A percentile compares a stretch with the other conserved stretches of the same genome.
These are phyloP conservation scores for Dipteronia dyeriana DNA, from an alignment of 345 rosid genomes.

Conservation along the genomic window DNA sequence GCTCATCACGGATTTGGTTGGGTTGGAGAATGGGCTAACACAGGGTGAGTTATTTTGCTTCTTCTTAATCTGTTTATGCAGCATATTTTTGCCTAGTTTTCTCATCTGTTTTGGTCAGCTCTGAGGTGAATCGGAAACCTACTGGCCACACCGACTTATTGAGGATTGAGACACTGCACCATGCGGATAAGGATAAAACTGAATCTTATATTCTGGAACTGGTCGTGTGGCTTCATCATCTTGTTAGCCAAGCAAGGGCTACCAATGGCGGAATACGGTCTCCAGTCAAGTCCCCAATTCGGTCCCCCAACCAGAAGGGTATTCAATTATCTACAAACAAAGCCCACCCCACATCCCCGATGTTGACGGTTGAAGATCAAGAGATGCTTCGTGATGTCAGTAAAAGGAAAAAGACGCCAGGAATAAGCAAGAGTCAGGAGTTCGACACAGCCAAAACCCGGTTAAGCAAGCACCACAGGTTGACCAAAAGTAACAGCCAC, in stretches of 20 bases:
- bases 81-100: slow-evolving; percentile 4
- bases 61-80: slow-evolving; percentile 13
- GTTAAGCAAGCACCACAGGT: slow-evolving; percentile 74
- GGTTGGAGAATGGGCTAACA: slow-evolving; percentile 99
- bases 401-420: slow-evolving; percentile 81
- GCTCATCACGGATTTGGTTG: slow-evolving; percentile 99
- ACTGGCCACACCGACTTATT: slow-evolving; percentile 76
- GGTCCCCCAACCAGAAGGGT: slow-evolving; percentile 65
- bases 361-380: slow-evolving; percentile 75
- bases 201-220: slow-evolving; percentile 76
- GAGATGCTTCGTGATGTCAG: slow-evolving; percentile 92
- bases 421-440: slow-evolving; percentile 98
- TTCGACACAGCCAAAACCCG: slow-evolving; percentile 63
- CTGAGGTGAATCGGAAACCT: slow-evolving; percentile 70
- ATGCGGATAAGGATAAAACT: slow-evolving; percentile 90
- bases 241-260: slow-evolving; percentile 74
- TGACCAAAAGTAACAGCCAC: slow-evolving; percentile 91
- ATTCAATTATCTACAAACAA: slow-evolving; percentile 47
- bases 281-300: slow-evolving; percentile 83
- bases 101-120: slow-evolving; percentile 40
- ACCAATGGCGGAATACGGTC: slow-evolving; percentile 69
- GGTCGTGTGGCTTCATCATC: slow-evolving; percentile 93
- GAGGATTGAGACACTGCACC: slow-evolving; percentile 90
- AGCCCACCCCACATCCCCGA: slow-evolving; percentile 46
- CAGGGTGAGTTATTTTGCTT: slow-evolving; percentile 59